Percentiles rank a stretch among this genome's conserved stretches.
Conservation (phyloP, 768 basidiomycete genomes). For the Stropharia rugosoannulata region DNA sequence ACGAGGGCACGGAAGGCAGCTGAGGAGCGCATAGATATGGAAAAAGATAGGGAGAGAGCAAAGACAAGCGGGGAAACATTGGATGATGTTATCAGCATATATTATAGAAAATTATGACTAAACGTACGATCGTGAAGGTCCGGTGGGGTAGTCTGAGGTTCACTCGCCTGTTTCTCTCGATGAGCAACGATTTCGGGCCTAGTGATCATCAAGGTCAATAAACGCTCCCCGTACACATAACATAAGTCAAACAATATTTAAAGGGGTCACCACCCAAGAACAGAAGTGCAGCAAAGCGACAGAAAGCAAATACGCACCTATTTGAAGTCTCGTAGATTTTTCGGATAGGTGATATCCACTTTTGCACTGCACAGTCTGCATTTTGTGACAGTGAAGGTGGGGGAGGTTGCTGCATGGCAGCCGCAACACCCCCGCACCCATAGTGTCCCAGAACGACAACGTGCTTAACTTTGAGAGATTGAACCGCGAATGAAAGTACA, state of each 20-base stretch:
- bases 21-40: constrained; percentile 10
- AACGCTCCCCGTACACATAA: neutral
- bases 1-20: constrained; percentile 42
- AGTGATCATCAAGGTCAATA: too few species aligned
- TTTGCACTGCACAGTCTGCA: constrained; percentile 33
- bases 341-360: constrained; percentile 39
- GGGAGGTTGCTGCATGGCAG: constrained; percentile 20
- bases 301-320: constrained; percentile 4
- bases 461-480: constrained; percentile 26
- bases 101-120: neutral
- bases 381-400: neutral
- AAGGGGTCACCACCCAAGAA: too few species aligned
- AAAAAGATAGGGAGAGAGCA: neutral
- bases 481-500: constrained; percentile 28
- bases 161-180: constrained; percentile 17
- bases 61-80: neutral
- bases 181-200: constrained; percentile 34
- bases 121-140: constrained; percentile 29
- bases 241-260: too few species aligned
- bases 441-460: constrained; percentile 31
- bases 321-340: constrained; percentile 30
- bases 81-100: neutral
- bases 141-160: constrained; percentile 15
- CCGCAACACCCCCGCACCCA: constrained; percentile 30
- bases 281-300: neutral